phyloP scores from a whole-genome alignment of 768 basidiomycete species.

The Atractiella rhizophila region DNA sequence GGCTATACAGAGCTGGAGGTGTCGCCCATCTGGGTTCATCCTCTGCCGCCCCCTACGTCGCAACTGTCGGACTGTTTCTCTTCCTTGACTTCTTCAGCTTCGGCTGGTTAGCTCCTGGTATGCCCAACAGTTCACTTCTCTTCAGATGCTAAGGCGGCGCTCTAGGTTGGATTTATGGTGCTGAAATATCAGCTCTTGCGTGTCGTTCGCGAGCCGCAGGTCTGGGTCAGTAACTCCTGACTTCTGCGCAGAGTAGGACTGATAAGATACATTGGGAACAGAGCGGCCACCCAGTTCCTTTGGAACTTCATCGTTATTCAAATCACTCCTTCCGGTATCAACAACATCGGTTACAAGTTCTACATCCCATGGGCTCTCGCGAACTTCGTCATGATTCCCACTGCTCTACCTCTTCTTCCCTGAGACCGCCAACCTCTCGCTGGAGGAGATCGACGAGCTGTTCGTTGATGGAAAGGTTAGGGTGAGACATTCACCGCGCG shows the following conservation, averaged over 20 bases:
- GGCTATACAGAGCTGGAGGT: too few species aligned
- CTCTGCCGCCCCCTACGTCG: conserved; percentile 8
- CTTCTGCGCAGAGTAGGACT: conserved; percentile 2
- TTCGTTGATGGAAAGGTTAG: conserved; percentile 11
- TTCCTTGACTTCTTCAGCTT: conserved; percentile 1
- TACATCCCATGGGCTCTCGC: conserved; percentile 9
- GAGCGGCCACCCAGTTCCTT: neutral
- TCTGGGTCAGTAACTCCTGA: conserved; percentile 6
- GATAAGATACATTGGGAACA: neutral
- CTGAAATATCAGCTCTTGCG: conserved; percentile 10
- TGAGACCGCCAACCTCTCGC: conserved; percentile 11
- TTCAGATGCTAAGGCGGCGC: too few species aligned
- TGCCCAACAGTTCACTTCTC: too few species aligned
- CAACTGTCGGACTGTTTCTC: conserved; percentile 11
- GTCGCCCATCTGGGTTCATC: conserved; percentile 1
- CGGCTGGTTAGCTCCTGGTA: conserved; percentile 7
- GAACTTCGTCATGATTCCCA: conserved; percentile 9
- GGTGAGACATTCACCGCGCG: too few species aligned
- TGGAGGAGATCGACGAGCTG: conserved; percentile 14
- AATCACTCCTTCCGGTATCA: conserved; percentile 14
- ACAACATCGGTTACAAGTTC: conserved; percentile 9
- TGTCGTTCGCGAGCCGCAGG: conserved; percentile 10
- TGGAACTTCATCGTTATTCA: conserved; percentile 13
- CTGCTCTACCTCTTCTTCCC: conserved; percentile 12
- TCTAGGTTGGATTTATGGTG: conserved; percentile 12